Conservation (phyloP, 1,139 yeast species). For the Debaryomycetaceae sp. region DNA sequence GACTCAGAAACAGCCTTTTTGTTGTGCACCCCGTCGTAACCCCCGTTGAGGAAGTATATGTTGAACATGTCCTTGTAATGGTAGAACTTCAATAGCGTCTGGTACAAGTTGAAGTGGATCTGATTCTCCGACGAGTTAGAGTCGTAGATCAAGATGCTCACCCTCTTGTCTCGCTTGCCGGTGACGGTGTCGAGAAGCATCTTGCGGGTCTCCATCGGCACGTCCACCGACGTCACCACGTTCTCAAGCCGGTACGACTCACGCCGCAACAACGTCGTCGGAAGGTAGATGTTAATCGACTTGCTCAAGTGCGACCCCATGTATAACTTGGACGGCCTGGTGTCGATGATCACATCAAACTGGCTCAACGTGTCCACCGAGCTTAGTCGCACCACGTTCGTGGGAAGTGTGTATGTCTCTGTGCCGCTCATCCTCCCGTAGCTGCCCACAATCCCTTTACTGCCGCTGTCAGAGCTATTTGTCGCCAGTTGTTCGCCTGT, state of each 20-base stretch:
- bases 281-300: conserved; percentile 37
- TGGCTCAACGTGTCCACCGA: background rate
- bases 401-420: conserved; percentile 1
- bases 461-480: too few species aligned
- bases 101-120: conserved; percentile 37
- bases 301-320: conserved; percentile 23
- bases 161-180: conserved; percentile 1
- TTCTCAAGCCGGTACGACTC: conserved; percentile 29
- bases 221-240: conserved; percentile 26
- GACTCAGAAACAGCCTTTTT: background rate
- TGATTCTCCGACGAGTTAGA: conserved; percentile 20
- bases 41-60: conserved; percentile 34
- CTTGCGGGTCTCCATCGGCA: conserved; percentile 16
- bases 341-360: conserved; percentile 16
- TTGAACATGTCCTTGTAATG: conserved; percentile 22
- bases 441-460: too few species aligned
- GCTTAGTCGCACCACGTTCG: background rate
- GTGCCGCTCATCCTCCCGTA: background rate
- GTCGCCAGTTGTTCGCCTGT: too few species aligned
- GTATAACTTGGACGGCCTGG: conserved; percentile 35
- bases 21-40: conserved; percentile 21
- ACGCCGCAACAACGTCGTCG: conserved; percentile 40
- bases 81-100: conserved; percentile 40
- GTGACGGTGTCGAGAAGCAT: conserved; percentile 12
- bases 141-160: conserved; percentile 53